Base-by-base conservation (phyloP, 1,284 basidiomycete species). In the Stereum hirsutum region DNA sequence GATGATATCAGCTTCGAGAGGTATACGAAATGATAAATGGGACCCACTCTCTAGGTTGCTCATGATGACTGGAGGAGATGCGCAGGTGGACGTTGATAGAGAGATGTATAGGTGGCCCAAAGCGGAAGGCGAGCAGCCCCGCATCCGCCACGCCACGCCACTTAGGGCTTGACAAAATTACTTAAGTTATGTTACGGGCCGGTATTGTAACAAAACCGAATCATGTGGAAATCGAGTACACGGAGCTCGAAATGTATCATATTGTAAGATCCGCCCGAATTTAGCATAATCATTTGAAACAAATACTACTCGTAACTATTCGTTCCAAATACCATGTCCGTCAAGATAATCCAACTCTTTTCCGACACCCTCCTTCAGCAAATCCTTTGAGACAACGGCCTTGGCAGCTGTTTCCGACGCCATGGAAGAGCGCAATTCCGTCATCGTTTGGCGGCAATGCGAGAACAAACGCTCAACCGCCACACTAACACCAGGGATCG, bases 11-110 rank as follows among this genome's bases (percentile, higher is more conserved):
- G 57, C 15, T 25, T 1, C 20, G 20, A 34, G 17, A 23, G 15
- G 31, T 15, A 46, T 8, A 5, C n/a, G n/a, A n/a, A n/a, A n/a
- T n/a, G n/a, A n/a, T n/a, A n/a, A n/a, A n/a, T 12, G 12, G 10
- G 19, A 65, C 89, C 74, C 57, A 91, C 90, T 93, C 66, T 94
- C 90, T 52, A 93, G 78, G 64, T 83, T 86, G 66, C 85, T 90
- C 89, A 91, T 93, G 54, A 17, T 43, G 38, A 6, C 23, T 23
- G 31, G 33, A 26, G 19, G 24, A 24, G 23, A n/a, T n/a, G 24
- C 21, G 23, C n/a, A 14, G 20, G 15, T 15, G 6, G 19, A 15
- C 1, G n/a, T 7, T 11, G 12, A n/a, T 24, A 21, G 37, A 21
- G 2, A 17, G 14, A n/a, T 5, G 23, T 3, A 19, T 4, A 20